Percentiles rank a stretch among this genome's conserved stretches.
phyloP scores from a whole-genome alignment of 306 rosid genomes.

The Cucurbita argyrosperma region DNA sequence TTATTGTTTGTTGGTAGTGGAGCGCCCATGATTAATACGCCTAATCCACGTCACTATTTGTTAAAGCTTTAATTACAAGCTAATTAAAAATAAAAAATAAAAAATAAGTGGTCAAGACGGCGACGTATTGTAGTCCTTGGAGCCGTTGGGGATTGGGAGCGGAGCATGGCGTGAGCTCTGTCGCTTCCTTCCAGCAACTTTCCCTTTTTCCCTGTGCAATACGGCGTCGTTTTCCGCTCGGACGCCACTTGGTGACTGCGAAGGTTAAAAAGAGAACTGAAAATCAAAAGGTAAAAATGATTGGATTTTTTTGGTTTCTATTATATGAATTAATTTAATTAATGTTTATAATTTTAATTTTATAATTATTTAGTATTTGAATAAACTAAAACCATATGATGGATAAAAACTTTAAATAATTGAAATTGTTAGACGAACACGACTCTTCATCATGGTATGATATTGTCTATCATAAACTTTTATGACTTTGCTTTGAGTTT shows the following conservation, averaged over 20 bases:
- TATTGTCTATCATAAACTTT: too few species aligned
- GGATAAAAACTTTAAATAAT: too few species aligned
- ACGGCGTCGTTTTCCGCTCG: not conserved
- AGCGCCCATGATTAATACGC: not conserved
- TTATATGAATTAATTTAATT: too few species aligned
- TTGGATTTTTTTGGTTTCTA: not conserved
- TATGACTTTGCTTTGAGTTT: too few species aligned
- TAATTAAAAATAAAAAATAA: not conserved
- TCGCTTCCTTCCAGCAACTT: not conserved
- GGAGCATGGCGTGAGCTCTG: not conserved
- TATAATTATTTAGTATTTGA: too few species aligned
- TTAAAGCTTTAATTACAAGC: not conserved
- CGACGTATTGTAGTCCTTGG: not conserved
- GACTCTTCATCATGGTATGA: too few species aligned
- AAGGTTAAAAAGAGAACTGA: not conserved
- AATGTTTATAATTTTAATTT: too few species aligned
- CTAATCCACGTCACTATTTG: not conserved
- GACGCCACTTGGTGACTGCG: not conserved
- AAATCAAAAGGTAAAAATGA: not conserved
- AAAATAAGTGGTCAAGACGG: not conserved
- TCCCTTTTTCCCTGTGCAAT: not conserved
- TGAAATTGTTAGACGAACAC: too few species aligned
- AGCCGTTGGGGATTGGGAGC: not conserved
- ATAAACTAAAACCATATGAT: too few species aligned
- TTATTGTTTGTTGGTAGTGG: conserved; percentile 1